A percentile compares a stretch with the other conserved stretches of the same genome.
Conservation (phyloP, 495 filamentous ascomycete species). For the Aspergillus funiculosus region DNA sequence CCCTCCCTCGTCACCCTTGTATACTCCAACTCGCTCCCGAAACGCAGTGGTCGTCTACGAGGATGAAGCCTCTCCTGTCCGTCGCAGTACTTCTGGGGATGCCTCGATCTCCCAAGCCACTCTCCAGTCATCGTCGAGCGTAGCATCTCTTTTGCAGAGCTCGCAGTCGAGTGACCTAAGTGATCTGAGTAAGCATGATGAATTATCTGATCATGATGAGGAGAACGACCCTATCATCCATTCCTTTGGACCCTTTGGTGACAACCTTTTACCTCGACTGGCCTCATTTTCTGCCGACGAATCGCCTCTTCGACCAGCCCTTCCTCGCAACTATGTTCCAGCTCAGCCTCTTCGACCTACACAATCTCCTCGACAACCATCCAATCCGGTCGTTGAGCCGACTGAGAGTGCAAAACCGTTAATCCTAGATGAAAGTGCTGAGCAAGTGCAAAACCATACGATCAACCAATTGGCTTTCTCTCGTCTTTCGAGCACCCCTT, state of each 20-base stretch:
- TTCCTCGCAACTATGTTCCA: conserved; percentile 27
- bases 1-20: conserved; percentile 41
- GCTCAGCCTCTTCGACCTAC: conserved; percentile 35
- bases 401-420: conserved; percentile 29
- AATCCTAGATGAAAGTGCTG: conserved; percentile 30
- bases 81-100: conserved; percentile 28
- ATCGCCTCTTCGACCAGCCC: conserved; percentile 47
- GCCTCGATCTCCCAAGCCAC: conserved; percentile 21
- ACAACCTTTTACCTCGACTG: conserved; percentile 72
- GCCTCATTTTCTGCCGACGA: conserved; percentile 60
- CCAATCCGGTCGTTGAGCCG: conserved; percentile 17
- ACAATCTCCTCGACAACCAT: conserved; percentile 34
- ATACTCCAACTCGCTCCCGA: conserved; percentile 35
- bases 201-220: conserved; percentile 75
- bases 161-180: conserved; percentile 55
- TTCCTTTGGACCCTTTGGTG: conserved; percentile 83
- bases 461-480: conserved; percentile 96
- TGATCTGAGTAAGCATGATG: conserved; percentile 51
- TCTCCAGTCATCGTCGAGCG: conserved; percentile 20
- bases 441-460: conserved; percentile 64
- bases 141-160: conserved; percentile 31
- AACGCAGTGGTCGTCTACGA: conserved; percentile 59
- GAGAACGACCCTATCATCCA: conserved; percentile 89
- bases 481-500: conserved; percentile 83
- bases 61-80: conserved; percentile 45